These are phyloP conservation scores for Hygrophorus russula DNA, from an alignment of 768 basidiomycete species.

Conservation along the genomic window DNA sequence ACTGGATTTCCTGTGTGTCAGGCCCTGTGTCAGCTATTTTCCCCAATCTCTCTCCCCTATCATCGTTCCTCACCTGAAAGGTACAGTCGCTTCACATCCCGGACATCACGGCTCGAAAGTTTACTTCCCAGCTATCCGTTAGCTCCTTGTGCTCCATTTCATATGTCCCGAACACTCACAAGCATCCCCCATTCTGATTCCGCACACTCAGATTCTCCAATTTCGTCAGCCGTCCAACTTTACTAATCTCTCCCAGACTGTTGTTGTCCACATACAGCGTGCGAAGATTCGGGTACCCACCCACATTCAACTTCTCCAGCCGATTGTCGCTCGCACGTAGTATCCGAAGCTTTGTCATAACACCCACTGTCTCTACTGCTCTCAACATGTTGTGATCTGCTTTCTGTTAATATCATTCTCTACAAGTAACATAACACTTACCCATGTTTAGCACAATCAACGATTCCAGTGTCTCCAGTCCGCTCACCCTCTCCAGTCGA, in stretches of 20 bases:
- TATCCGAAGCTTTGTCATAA: slow-evolving; percentile 66
- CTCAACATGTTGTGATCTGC: slow-evolving; percentile 66
- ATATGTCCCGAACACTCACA: slow-evolving; percentile 65
- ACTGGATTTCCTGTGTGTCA: slow-evolving; percentile 69
- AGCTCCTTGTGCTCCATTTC: no score
- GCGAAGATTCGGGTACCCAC: slow-evolving; percentile 57
- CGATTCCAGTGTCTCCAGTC: slow-evolving; percentile 49
- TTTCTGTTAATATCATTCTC: slow-evolving; percentile 6
- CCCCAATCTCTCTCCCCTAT: neutral
- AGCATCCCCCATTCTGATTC: slow-evolving; percentile 67
- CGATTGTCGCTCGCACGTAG: slow-evolving; percentile 80
- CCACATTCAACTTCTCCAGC: slow-evolving; percentile 52
- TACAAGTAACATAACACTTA: slow-evolving; percentile 28
- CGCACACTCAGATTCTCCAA: slow-evolving; percentile 88
- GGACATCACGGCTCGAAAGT: slow-evolving; percentile 57
- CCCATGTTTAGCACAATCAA: slow-evolving; percentile 76
- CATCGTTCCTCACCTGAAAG: slow-evolving; percentile 63
- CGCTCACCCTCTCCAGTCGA: slow-evolving; percentile 42
- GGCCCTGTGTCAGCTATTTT: slow-evolving; percentile 9
- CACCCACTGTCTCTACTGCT: slow-evolving; percentile 38
- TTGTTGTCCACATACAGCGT: slow-evolving; percentile 94
- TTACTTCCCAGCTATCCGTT: slow-evolving; percentile 17
- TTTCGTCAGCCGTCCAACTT: slow-evolving; percentile 50
- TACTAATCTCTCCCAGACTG: slow-evolving; percentile 33
- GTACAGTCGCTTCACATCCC: slow-evolving; percentile 90